Base-by-base conservation (phyloP, 2,329 filamentous ascomycete genomes). In the Claviceps digitariae region DNA sequence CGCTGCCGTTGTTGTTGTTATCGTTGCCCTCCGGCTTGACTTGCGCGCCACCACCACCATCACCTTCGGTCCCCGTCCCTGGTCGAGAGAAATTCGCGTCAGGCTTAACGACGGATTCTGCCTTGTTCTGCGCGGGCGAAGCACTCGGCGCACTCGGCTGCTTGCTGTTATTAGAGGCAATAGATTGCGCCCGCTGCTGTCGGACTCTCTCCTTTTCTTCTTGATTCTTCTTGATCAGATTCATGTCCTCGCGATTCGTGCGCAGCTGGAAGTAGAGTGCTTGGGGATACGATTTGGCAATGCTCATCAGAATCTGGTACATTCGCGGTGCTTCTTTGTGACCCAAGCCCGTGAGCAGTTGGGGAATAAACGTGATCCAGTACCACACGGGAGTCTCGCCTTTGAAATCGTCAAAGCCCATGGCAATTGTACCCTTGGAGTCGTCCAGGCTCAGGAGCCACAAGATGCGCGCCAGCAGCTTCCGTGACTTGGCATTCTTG, bases 281-380 rank as follows among this genome's bases (percentile, higher is more conserved):
- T 65, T 99, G 93, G 2, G 93, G 93, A 65, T 95, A 98, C 0
- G 87, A 83, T 72, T 96, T 96, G 51, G 93, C 93, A 64, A 99
- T 89, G 74, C 93, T 95, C 25, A 89, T 79, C 20, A 99, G 77
- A 50, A 99, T 88, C 50, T 82, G 81, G 65, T 93, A 86, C 46
- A 91, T 87, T 48, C 94, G 85, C 4, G 83, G 82, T 13, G 90
- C 91, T 69, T 99, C 94, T 61, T 91, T 90, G 64, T 96, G 85
- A 2, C 87, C 88, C 50, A 98, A 76, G 51, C 91, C 93, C 45
- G 89, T 91, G 34, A 99, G 80, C 44, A 99, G 78, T 68, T 99
- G 93, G 20, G 93, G 93, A 58, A 99, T 97, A 67, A 95, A 98
- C 0, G 91, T 97, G 60, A 97, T 96, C 93, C 93, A 99, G 71